Conservation (phyloP, 2,329 filamentous ascomycete species). For the Aspergillus sojae region DNA sequence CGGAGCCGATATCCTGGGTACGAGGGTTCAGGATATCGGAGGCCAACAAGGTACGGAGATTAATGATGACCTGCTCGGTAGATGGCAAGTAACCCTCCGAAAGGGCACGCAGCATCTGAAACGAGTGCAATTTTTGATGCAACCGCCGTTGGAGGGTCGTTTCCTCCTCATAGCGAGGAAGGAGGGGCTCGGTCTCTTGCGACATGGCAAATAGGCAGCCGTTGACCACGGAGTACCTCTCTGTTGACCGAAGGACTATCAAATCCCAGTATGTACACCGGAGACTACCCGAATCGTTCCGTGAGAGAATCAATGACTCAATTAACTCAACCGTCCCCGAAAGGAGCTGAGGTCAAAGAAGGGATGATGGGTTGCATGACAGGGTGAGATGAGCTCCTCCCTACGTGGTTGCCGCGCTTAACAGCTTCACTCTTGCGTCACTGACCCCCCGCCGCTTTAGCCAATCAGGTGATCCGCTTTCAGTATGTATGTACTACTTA, state of each 20-base stretch:
- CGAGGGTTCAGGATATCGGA: conserved; percentile 78
- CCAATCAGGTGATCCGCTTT: conserved; percentile 20
- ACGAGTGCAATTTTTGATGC: conserved; percentile 88
- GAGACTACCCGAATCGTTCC: background rate
- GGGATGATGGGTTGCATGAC: conserved; percentile 11
- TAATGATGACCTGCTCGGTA: conserved; percentile 78
- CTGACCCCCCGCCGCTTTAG: conserved; percentile 20
- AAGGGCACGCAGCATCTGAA: conserved; percentile 85
- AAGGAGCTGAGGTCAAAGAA: background rate
- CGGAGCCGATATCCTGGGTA: conserved; percentile 73
- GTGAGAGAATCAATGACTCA: background rate
- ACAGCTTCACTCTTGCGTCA: conserved; percentile 27
- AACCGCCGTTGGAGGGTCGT: conserved; percentile 75
- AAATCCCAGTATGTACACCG: background rate
- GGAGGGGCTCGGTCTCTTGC: conserved; percentile 73
- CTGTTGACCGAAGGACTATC: background rate
- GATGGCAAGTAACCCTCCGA: conserved; percentile 88
- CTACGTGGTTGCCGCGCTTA: background rate
- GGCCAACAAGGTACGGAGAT: conserved; percentile 76
- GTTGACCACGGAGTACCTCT: conserved; percentile 1
- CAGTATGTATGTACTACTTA: background rate
- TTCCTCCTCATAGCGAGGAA: conserved; percentile 75
- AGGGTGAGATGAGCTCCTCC: conserved; percentile 7
- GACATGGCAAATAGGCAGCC: conserved; percentile 29
- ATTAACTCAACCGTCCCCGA: background rate